Evolutionary conservation across 192 early-diverging fungal genomes (phyloP).

Genomic region (Chytriomyces confervae): DNA sequence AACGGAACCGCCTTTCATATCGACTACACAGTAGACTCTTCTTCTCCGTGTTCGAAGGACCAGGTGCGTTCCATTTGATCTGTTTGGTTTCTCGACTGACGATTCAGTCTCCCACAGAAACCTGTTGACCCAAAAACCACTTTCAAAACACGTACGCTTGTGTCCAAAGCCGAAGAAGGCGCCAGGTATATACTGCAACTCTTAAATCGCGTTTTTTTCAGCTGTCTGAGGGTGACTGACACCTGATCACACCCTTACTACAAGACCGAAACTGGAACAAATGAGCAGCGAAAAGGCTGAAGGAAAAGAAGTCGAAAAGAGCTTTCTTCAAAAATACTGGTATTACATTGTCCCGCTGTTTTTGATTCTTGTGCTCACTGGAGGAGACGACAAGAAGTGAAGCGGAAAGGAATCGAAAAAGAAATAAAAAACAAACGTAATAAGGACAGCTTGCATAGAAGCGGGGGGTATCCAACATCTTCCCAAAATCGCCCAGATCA

Average conservation of each 20-base stretch:
- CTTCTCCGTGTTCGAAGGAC: no score
- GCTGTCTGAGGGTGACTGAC: background rate
- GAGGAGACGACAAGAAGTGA: no score
- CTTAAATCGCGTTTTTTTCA: background rate
- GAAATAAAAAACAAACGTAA: no score
- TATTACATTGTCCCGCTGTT: slow-evolving; percentile 59
- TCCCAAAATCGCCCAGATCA: no score
- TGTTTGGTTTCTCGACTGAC: no score
- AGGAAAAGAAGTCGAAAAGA: slow-evolving; percentile 51
- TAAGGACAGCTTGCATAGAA: no score
- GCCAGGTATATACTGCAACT: slow-evolving; percentile 6
- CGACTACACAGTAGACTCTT: slow-evolving; percentile 14
- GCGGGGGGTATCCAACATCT: no score
- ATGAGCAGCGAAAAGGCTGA: slow-evolving; percentile 13
- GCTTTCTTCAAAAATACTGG: slow-evolving; percentile 67
- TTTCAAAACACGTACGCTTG: slow-evolving; percentile 9
- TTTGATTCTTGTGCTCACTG: no score
- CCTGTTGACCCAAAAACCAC: slow-evolving; percentile 1
- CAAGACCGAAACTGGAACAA: slow-evolving; percentile 22
- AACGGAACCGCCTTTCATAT: slow-evolving; percentile 17
- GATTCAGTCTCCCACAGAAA: slow-evolving; percentile 5
- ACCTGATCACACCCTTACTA: background rate
- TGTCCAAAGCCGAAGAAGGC: slow-evolving; percentile 9
- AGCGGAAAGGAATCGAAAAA: no score
- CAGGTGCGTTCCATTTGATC: no score